Percentiles rank a stretch among this genome's conserved stretches.
phyloP scores from a whole-genome alignment of 495 filamentous ascomycete species.

The Penicillium waksmanii region DNA sequence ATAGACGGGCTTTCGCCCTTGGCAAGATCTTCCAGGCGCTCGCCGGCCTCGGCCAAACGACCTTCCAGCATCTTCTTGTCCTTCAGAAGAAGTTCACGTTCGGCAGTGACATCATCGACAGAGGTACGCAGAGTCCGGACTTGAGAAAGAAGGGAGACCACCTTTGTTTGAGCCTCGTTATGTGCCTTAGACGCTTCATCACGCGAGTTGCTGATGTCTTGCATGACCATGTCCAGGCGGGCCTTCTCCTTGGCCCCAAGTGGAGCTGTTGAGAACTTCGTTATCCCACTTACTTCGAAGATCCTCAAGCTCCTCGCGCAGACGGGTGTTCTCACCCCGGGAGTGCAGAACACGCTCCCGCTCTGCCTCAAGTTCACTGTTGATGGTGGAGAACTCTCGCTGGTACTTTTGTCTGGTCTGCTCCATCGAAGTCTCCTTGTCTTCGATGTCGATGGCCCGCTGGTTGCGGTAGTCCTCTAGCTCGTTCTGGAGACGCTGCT shows the following conservation, averaged over 20 bases:
- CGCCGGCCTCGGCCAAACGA: conserved; percentile 84
- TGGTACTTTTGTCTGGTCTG: conserved; percentile 98
- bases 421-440: conserved; percentile 95
- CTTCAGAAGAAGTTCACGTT: conserved; percentile 81
- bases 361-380: conserved; percentile 89
- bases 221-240: conserved; percentile 84
- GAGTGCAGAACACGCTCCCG: conserved; percentile 79
- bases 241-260: conserved; percentile 99
- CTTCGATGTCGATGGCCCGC: conserved; percentile 93
- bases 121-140: conserved; percentile 81
- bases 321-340: conserved; percentile 68
- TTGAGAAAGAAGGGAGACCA: conserved; percentile 89
- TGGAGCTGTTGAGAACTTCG: conserved; percentile 95
- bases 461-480: conserved; percentile 97
- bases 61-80: conserved; percentile 91
- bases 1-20: conserved; percentile 86
- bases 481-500: conserved; percentile 95
- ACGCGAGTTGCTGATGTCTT: conserved; percentile 84
- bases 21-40: conserved; percentile 88
- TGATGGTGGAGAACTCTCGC: conserved; percentile 83
- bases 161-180: conserved; percentile 90
- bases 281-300: conserved; percentile 98
- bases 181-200: conserved; percentile 93
- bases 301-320: conserved; percentile 93
- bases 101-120: conserved; percentile 82